These are phyloP conservation scores for Phaeomoniella chlamydospora DNA, from an alignment of 2,329 filamentous ascomycete species.

Conservation along the genomic window DNA sequence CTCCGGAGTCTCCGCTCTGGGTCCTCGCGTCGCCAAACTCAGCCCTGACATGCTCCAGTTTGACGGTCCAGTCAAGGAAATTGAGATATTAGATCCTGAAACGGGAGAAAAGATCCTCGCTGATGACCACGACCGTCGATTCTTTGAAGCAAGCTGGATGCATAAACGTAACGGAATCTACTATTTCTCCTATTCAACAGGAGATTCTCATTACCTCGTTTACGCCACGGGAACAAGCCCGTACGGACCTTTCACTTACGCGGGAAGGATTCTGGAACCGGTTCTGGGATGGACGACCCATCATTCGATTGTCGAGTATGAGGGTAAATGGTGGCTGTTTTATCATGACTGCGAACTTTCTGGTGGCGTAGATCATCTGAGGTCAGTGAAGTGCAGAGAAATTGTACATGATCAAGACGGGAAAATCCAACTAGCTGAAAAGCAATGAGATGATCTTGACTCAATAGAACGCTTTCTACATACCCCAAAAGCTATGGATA, in stretches of 20 bases:
- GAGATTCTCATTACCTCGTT: constrained; percentile 60
- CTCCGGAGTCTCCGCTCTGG: constrained; percentile 41
- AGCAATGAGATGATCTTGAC: too few relatives aligned
- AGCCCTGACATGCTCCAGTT: constrained; percentile 53
- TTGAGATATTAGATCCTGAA: constrained; percentile 50
- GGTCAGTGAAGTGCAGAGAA: constrained; percentile 62
- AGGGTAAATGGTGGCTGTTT: constrained; percentile 59
- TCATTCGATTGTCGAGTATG: constrained; percentile 62
- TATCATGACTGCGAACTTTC: constrained; percentile 61
- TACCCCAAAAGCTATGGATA: too few relatives aligned
- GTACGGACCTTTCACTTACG: constrained; percentile 58
- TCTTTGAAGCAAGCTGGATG: constrained; percentile 73
- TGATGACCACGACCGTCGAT: constrained; percentile 58
- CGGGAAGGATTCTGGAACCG: constrained; percentile 57
- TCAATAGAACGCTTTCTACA: too few relatives aligned
- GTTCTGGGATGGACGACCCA: constrained; percentile 73
- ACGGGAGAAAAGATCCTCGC: constrained; percentile 44
- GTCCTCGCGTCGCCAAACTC: constrained; percentile 52
- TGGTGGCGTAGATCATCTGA: constrained; percentile 53
- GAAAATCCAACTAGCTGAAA: constrained; percentile 32
- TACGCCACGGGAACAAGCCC: constrained; percentile 54
- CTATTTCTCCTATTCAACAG: constrained; percentile 67
- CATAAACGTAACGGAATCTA: constrained; percentile 57
- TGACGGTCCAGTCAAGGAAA: constrained; percentile 35
- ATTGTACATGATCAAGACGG: constrained; percentile 56